phyloP scores from a whole-genome alignment of 1,284 basidiomycete genomes.

The Schizopora paradoxa region DNA sequence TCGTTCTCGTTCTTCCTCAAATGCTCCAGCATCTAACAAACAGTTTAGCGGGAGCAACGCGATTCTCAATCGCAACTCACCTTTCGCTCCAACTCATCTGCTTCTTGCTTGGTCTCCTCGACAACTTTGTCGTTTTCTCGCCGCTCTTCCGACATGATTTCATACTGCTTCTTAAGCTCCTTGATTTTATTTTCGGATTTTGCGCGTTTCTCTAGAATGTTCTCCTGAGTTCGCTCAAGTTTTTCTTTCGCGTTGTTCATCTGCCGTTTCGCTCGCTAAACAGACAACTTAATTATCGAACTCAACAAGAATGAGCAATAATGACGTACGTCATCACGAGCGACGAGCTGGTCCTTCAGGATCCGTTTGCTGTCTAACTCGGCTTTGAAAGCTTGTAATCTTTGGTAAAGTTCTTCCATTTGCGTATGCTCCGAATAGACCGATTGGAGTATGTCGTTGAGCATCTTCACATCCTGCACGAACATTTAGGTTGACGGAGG shows the following conservation, averaged over 20 bases:
- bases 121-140: slow-evolving; percentile 71
- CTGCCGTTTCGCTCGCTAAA: slow-evolving; percentile 42
- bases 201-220: slow-evolving; percentile 67
- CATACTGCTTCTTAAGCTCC: slow-evolving; percentile 68
- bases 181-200: slow-evolving; percentile 66
- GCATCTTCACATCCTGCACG: slow-evolving; percentile 57
- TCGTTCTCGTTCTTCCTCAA: slow-evolving; percentile 67
- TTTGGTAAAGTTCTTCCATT: slow-evolving; percentile 59
- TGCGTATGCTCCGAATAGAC: slow-evolving; percentile 65
- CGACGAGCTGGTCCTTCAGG: slow-evolving; percentile 61
- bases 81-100: slow-evolving; percentile 58
- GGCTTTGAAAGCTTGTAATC: slow-evolving; percentile 57
- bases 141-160: slow-evolving; percentile 67
- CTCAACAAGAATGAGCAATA: not conserved
- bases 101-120: slow-evolving; percentile 65
- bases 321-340: slow-evolving; percentile 55
- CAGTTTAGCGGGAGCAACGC: not conserved
- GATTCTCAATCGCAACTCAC: slow-evolving; percentile 29
- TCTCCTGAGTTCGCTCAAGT: slow-evolving; percentile 58
- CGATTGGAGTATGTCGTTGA: slow-evolving; percentile 63
- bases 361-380: slow-evolving; percentile 66
- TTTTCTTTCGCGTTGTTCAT: slow-evolving; percentile 20
- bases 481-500: slow-evolving; percentile 1
- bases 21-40: slow-evolving; percentile 63
- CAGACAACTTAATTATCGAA: slow-evolving; percentile 3